Conservation (phyloP, 169 alveolate species). For the Cryptosporidium baileyi region DNA sequence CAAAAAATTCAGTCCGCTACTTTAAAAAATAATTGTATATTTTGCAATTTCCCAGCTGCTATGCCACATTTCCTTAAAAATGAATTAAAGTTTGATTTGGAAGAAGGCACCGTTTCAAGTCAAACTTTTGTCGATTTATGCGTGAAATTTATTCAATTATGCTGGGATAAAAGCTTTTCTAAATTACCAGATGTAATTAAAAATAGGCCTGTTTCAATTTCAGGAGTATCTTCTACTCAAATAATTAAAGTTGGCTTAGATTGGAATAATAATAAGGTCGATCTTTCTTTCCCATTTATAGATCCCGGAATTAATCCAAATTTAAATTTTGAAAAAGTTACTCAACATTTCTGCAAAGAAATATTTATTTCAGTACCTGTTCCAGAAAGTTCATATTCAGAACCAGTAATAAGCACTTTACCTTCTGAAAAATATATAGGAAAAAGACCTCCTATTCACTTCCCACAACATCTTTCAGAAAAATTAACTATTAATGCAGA, state of each 20-base stretch:
- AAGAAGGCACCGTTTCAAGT: not conserved
- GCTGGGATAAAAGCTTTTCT: too few species aligned
- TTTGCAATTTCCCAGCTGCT: not conserved
- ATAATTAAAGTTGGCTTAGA: not conserved
- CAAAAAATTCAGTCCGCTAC: not conserved
- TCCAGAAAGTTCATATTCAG: constrained; percentile 15
- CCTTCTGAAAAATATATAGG: not conserved
- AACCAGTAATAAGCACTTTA: not conserved
- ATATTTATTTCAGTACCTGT: not conserved
- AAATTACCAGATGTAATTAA: not conserved
- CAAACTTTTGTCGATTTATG: not conserved
- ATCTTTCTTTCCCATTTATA: not conserved
- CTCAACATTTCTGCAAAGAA: not conserved
- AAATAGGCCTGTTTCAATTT: not conserved
- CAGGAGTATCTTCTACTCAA: not conserved
- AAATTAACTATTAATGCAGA: not conserved
- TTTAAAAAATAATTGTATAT: not conserved
- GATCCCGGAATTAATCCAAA: not conserved
- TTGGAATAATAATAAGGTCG: not conserved
- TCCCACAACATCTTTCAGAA: not conserved
- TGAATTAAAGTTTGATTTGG: not conserved
- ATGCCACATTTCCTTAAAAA: not conserved
- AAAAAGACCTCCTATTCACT: constrained; percentile 13
- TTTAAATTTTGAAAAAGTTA: not conserved
- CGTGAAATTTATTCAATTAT: not conserved